Percentiles rank a stretch among this genome's conserved stretches.
Evolutionary conservation across 2,329 filamentous ascomycete genomes (phyloP).

Genomic region (Fusarium compactum): DNA sequence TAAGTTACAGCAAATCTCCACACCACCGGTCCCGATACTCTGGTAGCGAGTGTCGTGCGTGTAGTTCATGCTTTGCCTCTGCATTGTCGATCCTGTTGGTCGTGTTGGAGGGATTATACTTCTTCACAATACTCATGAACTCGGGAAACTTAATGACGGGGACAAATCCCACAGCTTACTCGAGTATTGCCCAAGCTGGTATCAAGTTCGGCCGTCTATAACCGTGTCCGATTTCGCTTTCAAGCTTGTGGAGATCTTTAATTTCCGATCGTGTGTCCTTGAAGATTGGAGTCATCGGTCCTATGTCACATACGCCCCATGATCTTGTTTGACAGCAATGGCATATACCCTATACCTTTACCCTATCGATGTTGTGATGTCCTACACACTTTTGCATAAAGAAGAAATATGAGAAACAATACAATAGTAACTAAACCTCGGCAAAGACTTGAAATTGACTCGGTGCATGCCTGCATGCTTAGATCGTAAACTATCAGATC

Average conservation of each 20-base stretch:
- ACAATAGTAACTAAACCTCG: neutral
- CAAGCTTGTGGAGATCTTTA: too few species aligned
- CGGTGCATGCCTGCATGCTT: neutral
- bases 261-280: too few species aligned
- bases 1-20: too few species aligned
- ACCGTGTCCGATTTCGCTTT: too few species aligned
- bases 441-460: slow-evolving; percentile 23
- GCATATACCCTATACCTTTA: too few species aligned
- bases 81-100: slow-evolving; percentile 1
- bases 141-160: too few species aligned
- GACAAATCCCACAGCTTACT: too few species aligned
- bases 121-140: too few species aligned
- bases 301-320: too few species aligned
- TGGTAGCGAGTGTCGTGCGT: slow-evolving; percentile 50
- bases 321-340: too few species aligned
- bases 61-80: neutral
- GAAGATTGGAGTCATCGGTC: too few species aligned
- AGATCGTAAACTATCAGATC: slow-evolving; percentile 24
- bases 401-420: neutral
- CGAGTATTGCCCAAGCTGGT: neutral
- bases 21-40: slow-evolving; percentile 46
- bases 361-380: too few species aligned
- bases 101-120: slow-evolving; percentile 50
- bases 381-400: neutral
- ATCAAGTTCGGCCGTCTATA: neutral